Evolutionary conservation across 352 stramenopile species (phyloP).

Genomic region (Globisporangium recalcitrans): DNA sequence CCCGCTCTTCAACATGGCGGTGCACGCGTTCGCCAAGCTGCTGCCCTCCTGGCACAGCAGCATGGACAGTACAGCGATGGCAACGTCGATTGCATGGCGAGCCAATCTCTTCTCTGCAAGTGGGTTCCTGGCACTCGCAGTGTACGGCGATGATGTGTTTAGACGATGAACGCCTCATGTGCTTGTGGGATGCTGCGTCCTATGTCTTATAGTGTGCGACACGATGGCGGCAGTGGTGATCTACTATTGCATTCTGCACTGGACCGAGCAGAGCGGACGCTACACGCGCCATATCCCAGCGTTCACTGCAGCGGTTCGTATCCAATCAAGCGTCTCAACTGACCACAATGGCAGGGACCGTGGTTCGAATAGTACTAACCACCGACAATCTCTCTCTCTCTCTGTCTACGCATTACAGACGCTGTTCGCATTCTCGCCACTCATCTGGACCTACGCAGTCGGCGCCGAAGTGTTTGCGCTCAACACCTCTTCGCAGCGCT

Average conservation of each 20-base stretch:
- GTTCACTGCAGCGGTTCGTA: constrained; percentile 48
- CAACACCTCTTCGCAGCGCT: constrained; percentile 90
- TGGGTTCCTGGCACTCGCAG: constrained; percentile 3
- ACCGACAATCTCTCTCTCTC: background rate
- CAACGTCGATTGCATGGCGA: constrained; percentile 53
- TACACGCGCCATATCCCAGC: constrained; percentile 29
- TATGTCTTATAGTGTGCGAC: constrained; percentile 42
- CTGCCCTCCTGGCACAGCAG: constrained; percentile 23
- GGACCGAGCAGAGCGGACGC: constrained; percentile 16
- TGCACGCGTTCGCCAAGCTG: constrained; percentile 54
- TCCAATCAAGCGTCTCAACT: background rate
- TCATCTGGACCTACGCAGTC: constrained; percentile 94
- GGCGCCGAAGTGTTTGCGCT: constrained; percentile 95
- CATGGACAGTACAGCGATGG: background rate
- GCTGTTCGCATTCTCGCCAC: constrained; percentile 89
- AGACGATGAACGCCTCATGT: background rate
- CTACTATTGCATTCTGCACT: constrained; percentile 49
- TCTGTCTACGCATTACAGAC: no score
- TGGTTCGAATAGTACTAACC: no score
- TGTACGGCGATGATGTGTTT: background rate
- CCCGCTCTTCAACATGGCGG: constrained; percentile 90
- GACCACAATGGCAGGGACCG: background rate
- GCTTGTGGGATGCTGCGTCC: background rate
- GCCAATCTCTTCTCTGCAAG: constrained; percentile 89
- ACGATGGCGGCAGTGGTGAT: constrained; percentile 45